Evolutionary conservation across 2,329 filamentous ascomycete genomes (phyloP), one percentile per base, ranked within the genome.

Genomic region (Triangularia verruculosa): DNA sequence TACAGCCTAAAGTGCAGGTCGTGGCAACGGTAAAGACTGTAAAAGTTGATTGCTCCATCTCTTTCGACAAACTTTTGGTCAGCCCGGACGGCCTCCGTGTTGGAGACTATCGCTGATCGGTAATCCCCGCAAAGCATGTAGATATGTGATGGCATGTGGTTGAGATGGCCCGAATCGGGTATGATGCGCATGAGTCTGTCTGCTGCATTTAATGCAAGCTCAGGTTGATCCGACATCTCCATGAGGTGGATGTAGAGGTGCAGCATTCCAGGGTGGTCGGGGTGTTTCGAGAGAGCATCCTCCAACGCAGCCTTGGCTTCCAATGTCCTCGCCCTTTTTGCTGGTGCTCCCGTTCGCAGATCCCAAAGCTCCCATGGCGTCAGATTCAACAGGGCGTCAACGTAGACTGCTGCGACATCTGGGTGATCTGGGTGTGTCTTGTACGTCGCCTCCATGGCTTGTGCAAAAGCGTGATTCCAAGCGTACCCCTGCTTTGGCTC

Each of bases 81-180:
- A 1, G 89, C 89, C 0, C 76, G 70, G 56, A 90, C 87, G 9
- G 90, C 90, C 22, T 83, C 81, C 1, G 82, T 78, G 72, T 93
- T 93, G 3, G 87, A 88, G 1, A 78, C 77, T 59, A 93, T 86
- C 4, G 89, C 89, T 8, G 80, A 79, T 28, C 82, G 78, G 71
- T 92, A 93, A 69, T 92, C 85, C 12, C 91, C 91, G 27, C 87
- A 83, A 0, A 93, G 81, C 11, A 91, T 83, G 72, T 93, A 90
- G 34, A 93, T 79, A 73, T 94, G 91, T 0, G 86, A 86, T 0
- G 90, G 90, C 91, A 94, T 93, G 73, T 93, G 76, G 73, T 93
- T 90, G 5, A 92, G 78, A 0, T 93, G 74, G 0, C 90, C 90
- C 0, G 90, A 64, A 24, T 72, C 71, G 0, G 71, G 70, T 20